Conservation (phyloP, 768 basidiomycete genomes). For the Auriscalpium vulgare region DNA sequence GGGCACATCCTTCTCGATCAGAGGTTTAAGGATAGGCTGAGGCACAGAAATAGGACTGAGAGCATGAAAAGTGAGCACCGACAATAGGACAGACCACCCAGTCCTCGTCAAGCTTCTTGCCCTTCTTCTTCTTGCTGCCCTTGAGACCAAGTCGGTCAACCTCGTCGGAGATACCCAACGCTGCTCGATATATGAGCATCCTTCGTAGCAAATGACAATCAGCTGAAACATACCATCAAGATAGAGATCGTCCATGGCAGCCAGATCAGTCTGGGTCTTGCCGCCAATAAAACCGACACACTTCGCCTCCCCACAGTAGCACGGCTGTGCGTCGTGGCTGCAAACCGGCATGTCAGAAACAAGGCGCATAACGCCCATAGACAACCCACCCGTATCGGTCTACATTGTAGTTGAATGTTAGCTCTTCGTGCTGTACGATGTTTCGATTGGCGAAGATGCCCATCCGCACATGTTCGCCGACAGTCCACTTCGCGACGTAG, state of each 20-base stretch:
- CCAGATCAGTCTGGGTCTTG: conserved; percentile 96
- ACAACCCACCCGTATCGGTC: conserved; percentile 89
- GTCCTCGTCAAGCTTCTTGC: conserved; percentile 92
- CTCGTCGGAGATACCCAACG: conserved; percentile 91
- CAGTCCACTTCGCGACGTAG: conserved; percentile 97
- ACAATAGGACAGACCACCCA: conserved; percentile 51
- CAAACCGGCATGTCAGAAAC: not conserved
- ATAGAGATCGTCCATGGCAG: conserved; percentile 89
- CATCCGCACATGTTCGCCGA: conserved; percentile 86
- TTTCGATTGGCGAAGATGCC: conserved; percentile 90
- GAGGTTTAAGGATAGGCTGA: conserved; percentile 71
- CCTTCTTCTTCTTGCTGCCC: conserved; percentile 82
- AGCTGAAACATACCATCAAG: conserved; percentile 59
- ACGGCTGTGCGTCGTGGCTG: conserved; percentile 90
- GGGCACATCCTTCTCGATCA: conserved; percentile 74
- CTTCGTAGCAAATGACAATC: not conserved
- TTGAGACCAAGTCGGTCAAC: conserved; percentile 77
- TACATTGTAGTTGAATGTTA: conserved; percentile 99
- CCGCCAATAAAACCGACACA: conserved; percentile 96
- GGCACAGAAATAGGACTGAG: not conserved
- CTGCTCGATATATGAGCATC: conserved; percentile 31
- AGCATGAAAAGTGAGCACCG: not conserved
- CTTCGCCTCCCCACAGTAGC: conserved; percentile 92
- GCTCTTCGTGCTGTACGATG: conserved; percentile 74
- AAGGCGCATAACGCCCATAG: not conserved